phyloP scores from a whole-genome alignment of 345 rosid genomes.

The Eucalyptus marginata region DNA sequence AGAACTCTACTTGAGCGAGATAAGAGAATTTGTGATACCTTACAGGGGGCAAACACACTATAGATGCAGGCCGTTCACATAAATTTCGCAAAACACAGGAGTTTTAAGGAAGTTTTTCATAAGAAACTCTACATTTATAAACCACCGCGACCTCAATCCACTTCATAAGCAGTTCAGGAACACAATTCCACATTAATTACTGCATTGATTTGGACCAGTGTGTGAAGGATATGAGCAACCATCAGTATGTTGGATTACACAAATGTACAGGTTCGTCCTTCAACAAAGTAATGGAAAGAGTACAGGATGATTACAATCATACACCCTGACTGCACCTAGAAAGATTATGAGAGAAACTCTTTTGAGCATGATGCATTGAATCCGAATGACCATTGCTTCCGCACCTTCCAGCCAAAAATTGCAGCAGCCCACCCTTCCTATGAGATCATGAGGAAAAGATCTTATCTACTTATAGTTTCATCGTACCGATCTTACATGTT shows the following conservation, averaged over 20 bases:
- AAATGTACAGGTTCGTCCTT: not conserved
- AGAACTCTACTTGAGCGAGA: too few species aligned
- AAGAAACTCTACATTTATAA: not conserved
- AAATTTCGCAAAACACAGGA: not conserved
- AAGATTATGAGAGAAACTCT: not conserved
- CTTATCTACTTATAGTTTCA: not conserved
- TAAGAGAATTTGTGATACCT: too few species aligned
- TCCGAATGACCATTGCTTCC: not conserved
- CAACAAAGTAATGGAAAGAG: not conserved
- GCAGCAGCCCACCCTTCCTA: not conserved
- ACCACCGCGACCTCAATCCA: not conserved
- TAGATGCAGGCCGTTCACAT: not conserved
- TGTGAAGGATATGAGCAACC: not conserved
- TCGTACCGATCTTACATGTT: not conserved
- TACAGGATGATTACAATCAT: not conserved
- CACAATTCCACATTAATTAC: not conserved
- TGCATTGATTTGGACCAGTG: not conserved
- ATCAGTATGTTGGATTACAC: not conserved
- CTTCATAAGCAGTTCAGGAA: not conserved
- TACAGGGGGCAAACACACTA: too few species aligned
- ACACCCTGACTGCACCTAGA: not conserved
- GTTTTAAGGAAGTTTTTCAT: not conserved
- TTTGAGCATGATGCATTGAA: not conserved
- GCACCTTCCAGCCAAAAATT: not conserved
- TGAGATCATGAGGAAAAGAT: not conserved